Base-by-base conservation (phyloP, 352 stramenopile genomes). In the Pythium scleroteichum region DNA sequence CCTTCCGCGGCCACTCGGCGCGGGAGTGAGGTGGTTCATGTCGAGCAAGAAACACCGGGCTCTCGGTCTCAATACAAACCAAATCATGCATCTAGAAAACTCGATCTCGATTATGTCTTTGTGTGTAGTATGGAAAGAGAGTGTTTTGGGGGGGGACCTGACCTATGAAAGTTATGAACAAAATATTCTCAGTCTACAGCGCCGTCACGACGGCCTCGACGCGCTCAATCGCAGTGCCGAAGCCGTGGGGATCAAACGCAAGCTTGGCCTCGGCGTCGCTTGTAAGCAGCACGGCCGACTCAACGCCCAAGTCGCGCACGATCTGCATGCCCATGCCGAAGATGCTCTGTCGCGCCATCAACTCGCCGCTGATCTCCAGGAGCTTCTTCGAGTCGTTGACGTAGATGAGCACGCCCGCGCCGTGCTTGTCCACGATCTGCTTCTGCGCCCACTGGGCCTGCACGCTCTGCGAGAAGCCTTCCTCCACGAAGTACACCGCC, bases 301-400 rank as follows among this genome's bases (percentile, higher is more conserved):
- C 55, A 10, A 84, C 76, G 24, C 82, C 72, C 6, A 92, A 48
- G 32, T 90, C 76, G 5, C 71, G 68, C 17, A 69, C 64, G 39
- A 93, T 84, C 69, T 95, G 86, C 76, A 91, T 83, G 10, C 75
- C 78, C 70, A 94, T 85, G 46, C 80, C 86, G 58, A 95, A 93
- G 53, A 93, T 87, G 59, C 83, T 92, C 64, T 94, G 83, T 50
- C 76, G 72, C 33, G 82, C 84, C 86, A 95, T 95, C 33, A 92
- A 67, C 52, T 92, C 81, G 14, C 84, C 86, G 45, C 83, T 93
- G 49, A 93, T 80, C 58, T 90, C 79, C 29, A 90, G 61, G 41
- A 95, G 53, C 44, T 81, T 73, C 23, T 73, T 68, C 27, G 75
- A 81, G 48, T 77, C 75, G 52, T 86, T 73, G 17, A 87, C 66